Evolutionary conservation across 2,329 filamentous ascomycete genomes (phyloP), one percentile per base, ranked within the genome.

Genomic region (Rhinocladiella similis): DNA sequence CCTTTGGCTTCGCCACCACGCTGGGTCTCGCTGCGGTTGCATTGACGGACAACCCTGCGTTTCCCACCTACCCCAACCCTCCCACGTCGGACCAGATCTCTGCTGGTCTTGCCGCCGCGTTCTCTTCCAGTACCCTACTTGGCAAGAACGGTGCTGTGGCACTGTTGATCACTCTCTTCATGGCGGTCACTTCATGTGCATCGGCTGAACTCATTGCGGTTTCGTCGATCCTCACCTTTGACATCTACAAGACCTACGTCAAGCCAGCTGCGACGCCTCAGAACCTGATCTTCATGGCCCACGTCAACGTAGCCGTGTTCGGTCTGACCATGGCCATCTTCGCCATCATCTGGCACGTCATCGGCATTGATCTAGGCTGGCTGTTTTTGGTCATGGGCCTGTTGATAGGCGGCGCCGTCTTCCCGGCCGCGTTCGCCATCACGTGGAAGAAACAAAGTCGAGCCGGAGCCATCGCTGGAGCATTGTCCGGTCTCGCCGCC

Each of bases 241-340:
- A 96, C 68, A 80, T 94, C 62, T 96, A 94, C 75, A 87, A 91
- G 58, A 90, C 89, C 1, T 96, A 96, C 70, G 81, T 95, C 75
- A 87, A 93, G 60, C 90, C 90, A 0, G 68, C 74, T 0, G 91
- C 91, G 6, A 86, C 82, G 50, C 90, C 91, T 18, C 85, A 83
- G 67, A 82, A 82, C 25, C 82, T 96, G 3, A 91, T 96, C 47
- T 89, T 86, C 73, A 87, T 91, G 74, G 89, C 84, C 27, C 89
- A 96, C 71, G 73, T 81, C 43, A 84, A 85, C 67, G 91, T 87
- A 52, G 73, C 93, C 39, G 65, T 77, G 83, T 19, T 96, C 90
- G 65, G 41, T 38, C 53, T 43, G 35, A 61, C 19, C 36, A 64
- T 39, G 57, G 60, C 60, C 27, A 55, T 58, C 38, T 62, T 60